phyloP scores from a whole-genome alignment of 2,329 filamentous ascomycete species.

The Macrophomina pseudophaseolina region DNA sequence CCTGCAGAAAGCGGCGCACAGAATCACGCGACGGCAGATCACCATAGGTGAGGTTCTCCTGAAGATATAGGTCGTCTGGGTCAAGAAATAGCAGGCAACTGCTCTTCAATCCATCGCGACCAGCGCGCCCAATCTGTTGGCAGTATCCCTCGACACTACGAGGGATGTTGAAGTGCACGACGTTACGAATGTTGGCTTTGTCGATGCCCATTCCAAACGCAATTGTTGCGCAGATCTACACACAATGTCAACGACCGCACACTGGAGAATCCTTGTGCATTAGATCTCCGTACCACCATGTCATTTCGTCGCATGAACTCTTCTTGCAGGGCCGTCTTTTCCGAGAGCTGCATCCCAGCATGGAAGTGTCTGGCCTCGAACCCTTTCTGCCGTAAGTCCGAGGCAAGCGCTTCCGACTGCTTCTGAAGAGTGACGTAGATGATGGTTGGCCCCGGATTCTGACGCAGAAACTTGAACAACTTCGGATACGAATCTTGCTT shows the following conservation, averaged over 20 bases:
- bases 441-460: slow-evolving; percentile 61
- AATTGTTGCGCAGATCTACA: slow-evolving; percentile 57
- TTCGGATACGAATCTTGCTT: slow-evolving; percentile 54
- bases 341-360: slow-evolving; percentile 54
- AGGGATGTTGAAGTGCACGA: slow-evolving; percentile 60
- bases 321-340: slow-evolving; percentile 57
- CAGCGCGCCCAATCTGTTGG: slow-evolving; percentile 63
- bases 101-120: slow-evolving; percentile 59
- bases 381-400: slow-evolving; percentile 41
- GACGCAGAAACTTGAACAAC: slow-evolving; percentile 55
- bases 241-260: not conserved
- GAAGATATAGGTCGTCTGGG: slow-evolving; percentile 61
- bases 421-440: slow-evolving; percentile 66
- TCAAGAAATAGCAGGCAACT: slow-evolving; percentile 65
- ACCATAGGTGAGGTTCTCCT: slow-evolving; percentile 64
- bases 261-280: not conserved
- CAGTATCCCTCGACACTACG: slow-evolving; percentile 62
- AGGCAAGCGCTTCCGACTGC: slow-evolving; percentile 55
- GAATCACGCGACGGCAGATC: slow-evolving; percentile 62
- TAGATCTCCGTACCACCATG: slow-evolving; percentile 39
- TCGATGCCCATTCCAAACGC: slow-evolving; percentile 67
- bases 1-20: slow-evolving; percentile 54
- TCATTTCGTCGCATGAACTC: slow-evolving; percentile 56
- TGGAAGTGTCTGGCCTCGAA: slow-evolving; percentile 57
- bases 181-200: slow-evolving; percentile 60